These are phyloP conservation scores for Salinomyces thailandicus DNA, from an alignment of 2,329 filamentous ascomycete genomes.

Conservation along the genomic window DNA sequence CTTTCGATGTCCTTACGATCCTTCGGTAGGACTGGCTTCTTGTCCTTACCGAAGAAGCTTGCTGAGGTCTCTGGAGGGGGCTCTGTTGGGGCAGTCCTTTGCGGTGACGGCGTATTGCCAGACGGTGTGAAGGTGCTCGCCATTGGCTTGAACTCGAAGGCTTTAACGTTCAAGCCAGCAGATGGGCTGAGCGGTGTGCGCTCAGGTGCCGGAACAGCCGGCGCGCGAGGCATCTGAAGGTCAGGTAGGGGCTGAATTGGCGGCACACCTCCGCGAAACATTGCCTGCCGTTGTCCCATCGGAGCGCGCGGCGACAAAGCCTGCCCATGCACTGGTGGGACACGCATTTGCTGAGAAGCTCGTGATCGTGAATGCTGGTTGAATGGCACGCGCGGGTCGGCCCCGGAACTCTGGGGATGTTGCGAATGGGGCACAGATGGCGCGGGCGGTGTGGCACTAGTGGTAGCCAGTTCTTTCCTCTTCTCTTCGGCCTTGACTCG, in stretches of 20 bases:
- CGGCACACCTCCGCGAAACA: slow-evolving; percentile 14
- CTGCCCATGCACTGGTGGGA: background rate
- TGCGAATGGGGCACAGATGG: slow-evolving; percentile 6
- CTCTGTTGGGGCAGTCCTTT: slow-evolving; percentile 17
- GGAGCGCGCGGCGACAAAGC: slow-evolving; percentile 12
- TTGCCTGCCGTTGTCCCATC: slow-evolving; percentile 10
- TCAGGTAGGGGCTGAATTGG: slow-evolving; percentile 49
- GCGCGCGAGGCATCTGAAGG: slow-evolving; percentile 52
- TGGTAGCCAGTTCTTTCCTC: slow-evolving; percentile 13
- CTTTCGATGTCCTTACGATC: slow-evolving; percentile 38
- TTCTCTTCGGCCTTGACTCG: slow-evolving; percentile 36
- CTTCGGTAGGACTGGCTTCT: slow-evolving; percentile 4
- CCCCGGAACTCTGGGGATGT: slow-evolving; percentile 1
- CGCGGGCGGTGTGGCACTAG: slow-evolving; percentile 14
- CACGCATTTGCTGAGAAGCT: slow-evolving; percentile 5
- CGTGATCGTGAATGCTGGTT: slow-evolving; percentile 7
- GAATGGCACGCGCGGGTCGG: slow-evolving; percentile 6
- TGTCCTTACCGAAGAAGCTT: slow-evolving; percentile 19
- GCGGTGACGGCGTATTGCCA: slow-evolving; percentile 60
- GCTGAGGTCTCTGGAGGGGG: slow-evolving; percentile 13
- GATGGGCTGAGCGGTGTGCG: slow-evolving; percentile 38
- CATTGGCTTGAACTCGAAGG: slow-evolving; percentile 74
- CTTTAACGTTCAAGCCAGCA: slow-evolving; percentile 50
- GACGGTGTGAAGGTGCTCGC: slow-evolving; percentile 74
- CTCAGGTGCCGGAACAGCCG: slow-evolving; percentile 4